Percentiles rank a stretch among this genome's conserved stretches.
Conservation (phyloP, 148 eudicot species). For the Tetragonia tetragonoides region DNA sequence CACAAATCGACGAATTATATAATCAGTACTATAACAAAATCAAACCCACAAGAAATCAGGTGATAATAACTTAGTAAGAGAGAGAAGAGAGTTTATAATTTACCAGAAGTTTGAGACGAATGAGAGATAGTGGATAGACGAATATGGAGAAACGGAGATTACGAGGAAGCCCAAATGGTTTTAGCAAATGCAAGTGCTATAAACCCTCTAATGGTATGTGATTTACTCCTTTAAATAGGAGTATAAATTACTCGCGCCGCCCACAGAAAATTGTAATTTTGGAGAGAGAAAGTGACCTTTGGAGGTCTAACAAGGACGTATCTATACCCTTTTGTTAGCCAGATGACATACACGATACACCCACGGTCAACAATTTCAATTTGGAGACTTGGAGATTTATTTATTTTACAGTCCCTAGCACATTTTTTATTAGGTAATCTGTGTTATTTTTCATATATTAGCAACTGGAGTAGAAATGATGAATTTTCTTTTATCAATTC, state of each 20-base stretch:
- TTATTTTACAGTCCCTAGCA: too few species aligned
- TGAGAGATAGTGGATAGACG: not conserved
- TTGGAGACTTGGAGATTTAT: too few species aligned
- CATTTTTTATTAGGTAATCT: too few species aligned
- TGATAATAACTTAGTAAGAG: too few species aligned
- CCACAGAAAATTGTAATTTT: not conserved
- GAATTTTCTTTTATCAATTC: too few species aligned
- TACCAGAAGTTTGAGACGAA: not conserved
- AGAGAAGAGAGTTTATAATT: too few species aligned
- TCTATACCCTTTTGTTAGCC: not conserved
- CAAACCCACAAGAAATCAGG: not conserved
- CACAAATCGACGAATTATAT: not conserved
- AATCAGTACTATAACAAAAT: not conserved
- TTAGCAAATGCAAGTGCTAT: not conserved
- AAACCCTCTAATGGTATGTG: not conserved
- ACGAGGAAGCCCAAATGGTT: not conserved
- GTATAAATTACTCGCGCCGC: not conserved
- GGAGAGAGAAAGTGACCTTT: not conserved
- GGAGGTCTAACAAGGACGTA: not conserved
- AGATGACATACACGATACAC: too few species aligned
- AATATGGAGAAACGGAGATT: constrained; percentile 5
- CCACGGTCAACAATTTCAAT: too few species aligned
- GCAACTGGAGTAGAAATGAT: too few species aligned
- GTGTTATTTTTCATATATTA: too few species aligned
- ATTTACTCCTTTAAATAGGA: too few species aligned